phyloP scores from a whole-genome alignment of 1,284 basidiomycete genomes.

The Leccinum colubrinum region DNA sequence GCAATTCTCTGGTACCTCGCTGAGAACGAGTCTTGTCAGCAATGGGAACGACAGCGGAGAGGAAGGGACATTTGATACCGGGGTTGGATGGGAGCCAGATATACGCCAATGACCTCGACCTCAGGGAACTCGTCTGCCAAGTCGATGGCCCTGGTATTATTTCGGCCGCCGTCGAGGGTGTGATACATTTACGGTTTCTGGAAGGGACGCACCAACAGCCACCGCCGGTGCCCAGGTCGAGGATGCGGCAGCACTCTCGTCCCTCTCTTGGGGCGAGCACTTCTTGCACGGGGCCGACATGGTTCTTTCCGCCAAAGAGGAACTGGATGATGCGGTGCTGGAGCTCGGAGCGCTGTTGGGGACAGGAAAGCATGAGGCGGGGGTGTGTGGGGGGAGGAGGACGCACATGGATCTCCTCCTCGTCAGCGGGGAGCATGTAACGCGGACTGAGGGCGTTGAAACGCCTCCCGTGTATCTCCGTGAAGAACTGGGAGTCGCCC shows the following conservation, averaged over 20 bases:
- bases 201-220: slow-evolving; percentile 48
- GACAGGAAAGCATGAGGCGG: not conserved
- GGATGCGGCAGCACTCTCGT: slow-evolving; percentile 40
- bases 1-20: slow-evolving; percentile 65
- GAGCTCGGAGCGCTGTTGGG: slow-evolving; percentile 52
- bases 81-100: slow-evolving; percentile 68
- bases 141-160: slow-evolving; percentile 51
- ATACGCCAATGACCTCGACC: slow-evolving; percentile 63
- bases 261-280: slow-evolving; percentile 38
- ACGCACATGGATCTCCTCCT: slow-evolving; percentile 57
- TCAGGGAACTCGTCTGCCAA: slow-evolving; percentile 69
- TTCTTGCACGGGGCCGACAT: slow-evolving; percentile 59
- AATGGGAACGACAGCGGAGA: slow-evolving; percentile 5
- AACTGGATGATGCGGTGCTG: slow-evolving; percentile 64
- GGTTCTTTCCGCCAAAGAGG: slow-evolving; percentile 59
- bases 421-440: slow-evolving; percentile 61
- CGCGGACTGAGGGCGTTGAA: slow-evolving; percentile 49
- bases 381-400: not conserved
- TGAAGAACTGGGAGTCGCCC: slow-evolving; percentile 51
- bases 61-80: slow-evolving; percentile 40
- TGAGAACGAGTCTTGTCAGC: slow-evolving; percentile 29
- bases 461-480: slow-evolving; percentile 43
- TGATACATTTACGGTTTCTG: slow-evolving; percentile 6
- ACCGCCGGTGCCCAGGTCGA: slow-evolving; percentile 64
- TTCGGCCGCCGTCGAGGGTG: slow-evolving; percentile 2